phyloP scores from a whole-genome alignment of 164 flowering plant genomes.

The Echeveria elegans region DNA sequence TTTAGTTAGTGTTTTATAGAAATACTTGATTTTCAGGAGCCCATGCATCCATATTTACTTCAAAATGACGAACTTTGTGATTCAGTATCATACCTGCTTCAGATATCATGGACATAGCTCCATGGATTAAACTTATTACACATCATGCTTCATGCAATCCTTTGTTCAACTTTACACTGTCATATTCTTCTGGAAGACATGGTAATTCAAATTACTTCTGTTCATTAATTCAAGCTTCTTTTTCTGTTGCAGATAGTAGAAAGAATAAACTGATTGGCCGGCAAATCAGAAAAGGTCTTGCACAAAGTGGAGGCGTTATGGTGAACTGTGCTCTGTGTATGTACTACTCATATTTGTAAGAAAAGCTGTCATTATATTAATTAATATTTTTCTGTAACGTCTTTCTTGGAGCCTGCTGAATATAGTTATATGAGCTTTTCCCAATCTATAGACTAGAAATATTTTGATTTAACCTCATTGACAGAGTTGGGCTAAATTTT shows the following conservation, averaged over 20 bases:
- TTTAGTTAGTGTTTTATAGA: too few species aligned
- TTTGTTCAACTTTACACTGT: not conserved
- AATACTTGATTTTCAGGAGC: too few species aligned
- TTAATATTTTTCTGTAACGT: not conserved
- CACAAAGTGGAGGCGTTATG: constrained; percentile 90
- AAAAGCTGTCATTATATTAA: not conserved
- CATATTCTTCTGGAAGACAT: not conserved
- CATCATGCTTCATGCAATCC: too few species aligned
- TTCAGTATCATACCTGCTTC: too few species aligned
- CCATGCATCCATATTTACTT: too few species aligned
- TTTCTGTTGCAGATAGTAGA: constrained; percentile 49
- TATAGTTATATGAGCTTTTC: not conserved
- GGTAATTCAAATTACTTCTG: not conserved
- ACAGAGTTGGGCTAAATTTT: not conserved
- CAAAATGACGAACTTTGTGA: too few species aligned
- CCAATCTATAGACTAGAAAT: not conserved
- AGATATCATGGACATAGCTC: too few species aligned
- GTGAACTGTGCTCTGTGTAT: constrained; percentile 81
- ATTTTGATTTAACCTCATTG: not conserved
- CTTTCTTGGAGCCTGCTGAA: not conserved
- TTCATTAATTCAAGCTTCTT: not conserved
- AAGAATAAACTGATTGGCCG: constrained; percentile 91
- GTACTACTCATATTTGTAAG: constrained; percentile 11
- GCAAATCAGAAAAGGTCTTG: constrained; percentile 71
- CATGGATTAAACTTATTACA: too few species aligned